A percentile compares a stretch with the other conserved stretches of the same genome.
Conservation (phyloP, 176 grass and related monocot species). For the Dendrocalamus sinicus region DNA sequence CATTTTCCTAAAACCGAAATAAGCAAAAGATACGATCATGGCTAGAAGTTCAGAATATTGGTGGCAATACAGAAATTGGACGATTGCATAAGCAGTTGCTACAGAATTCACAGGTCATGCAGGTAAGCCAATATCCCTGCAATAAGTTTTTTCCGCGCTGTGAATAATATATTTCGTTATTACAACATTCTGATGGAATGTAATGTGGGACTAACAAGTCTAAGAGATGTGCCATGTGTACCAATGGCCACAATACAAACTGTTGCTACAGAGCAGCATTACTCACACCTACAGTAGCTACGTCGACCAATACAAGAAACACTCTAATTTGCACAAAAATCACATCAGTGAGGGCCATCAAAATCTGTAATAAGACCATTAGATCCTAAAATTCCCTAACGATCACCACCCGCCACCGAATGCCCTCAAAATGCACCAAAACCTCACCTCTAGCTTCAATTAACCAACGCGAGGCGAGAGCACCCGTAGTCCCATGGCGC, state of each 20-base stretch:
- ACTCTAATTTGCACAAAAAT: too few relatives aligned
- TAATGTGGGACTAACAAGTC: too few relatives aligned
- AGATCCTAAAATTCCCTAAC: neutral
- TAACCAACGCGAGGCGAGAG: neutral
- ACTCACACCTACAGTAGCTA: too few relatives aligned
- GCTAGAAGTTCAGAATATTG: neutral
- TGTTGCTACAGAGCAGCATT: too few relatives aligned
- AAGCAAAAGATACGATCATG: neutral
- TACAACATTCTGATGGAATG: too few relatives aligned
- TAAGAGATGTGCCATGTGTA: too few relatives aligned
- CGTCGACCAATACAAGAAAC: too few relatives aligned
- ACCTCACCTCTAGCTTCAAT: neutral
- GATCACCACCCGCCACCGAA: neutral
- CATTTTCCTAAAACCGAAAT: constrained; percentile 54
- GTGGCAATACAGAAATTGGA: neutral
- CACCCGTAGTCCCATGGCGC: neutral
- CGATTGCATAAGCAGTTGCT: neutral
- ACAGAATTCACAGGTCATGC: neutral
- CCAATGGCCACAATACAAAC: too few relatives aligned
- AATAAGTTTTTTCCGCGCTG: neutral
- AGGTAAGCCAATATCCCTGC: neutral
- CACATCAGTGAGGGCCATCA: too few relatives aligned
- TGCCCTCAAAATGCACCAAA: constrained; percentile 30
- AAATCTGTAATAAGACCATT: neutral
- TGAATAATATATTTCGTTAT: neutral